These are phyloP conservation scores for Xylaria sp. DNA, from an alignment of 2,329 filamentous ascomycete species.

Conservation along the genomic window DNA sequence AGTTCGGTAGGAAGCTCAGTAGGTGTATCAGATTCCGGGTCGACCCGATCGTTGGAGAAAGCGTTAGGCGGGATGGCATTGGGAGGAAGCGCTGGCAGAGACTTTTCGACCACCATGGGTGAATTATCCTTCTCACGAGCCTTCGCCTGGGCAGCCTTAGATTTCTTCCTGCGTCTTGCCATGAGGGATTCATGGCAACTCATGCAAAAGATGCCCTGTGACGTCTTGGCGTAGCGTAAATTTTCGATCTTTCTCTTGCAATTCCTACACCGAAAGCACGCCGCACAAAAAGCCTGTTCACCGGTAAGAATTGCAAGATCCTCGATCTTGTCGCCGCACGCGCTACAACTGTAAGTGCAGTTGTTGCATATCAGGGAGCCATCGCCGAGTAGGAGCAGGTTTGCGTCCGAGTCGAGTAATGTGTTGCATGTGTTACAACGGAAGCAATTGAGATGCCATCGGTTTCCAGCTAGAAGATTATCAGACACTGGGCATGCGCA, in stretches of 20 bases:
- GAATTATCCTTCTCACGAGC: slow-evolving; percentile 71
- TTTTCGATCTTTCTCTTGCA: slow-evolving; percentile 99
- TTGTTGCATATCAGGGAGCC: slow-evolving; percentile 99
- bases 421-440: slow-evolving; percentile 96
- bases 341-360: slow-evolving; percentile 98
- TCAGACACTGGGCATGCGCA: slow-evolving; percentile 39
- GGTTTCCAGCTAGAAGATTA: slow-evolving; percentile 78
- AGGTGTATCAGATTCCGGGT: slow-evolving; percentile 73
- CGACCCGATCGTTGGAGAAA: slow-evolving; percentile 69
- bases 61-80: slow-evolving; percentile 72
- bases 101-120: slow-evolving; percentile 86
- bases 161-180: slow-evolving; percentile 89
- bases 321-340: slow-evolving; percentile 97
- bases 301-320: slow-evolving; percentile 97
- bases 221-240: slow-evolving; percentile 94
- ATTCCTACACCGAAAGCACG: slow-evolving; percentile 96
- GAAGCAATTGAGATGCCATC: slow-evolving; percentile 99
- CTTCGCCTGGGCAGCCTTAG: slow-evolving; percentile 73
- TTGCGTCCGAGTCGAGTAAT: slow-evolving; percentile 96
- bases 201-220: slow-evolving; percentile 99
- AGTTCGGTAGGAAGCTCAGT: slow-evolving; percentile 64
- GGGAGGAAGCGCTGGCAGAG: slow-evolving; percentile 87
- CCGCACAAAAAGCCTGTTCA: slow-evolving; percentile 97
- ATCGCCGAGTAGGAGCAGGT: slow-evolving; percentile 95
- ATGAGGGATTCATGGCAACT: slow-evolving; percentile 97